Evolutionary conservation across 495 filamentous ascomycete species (phyloP).

Genomic region (Neurospora africana): DNA sequence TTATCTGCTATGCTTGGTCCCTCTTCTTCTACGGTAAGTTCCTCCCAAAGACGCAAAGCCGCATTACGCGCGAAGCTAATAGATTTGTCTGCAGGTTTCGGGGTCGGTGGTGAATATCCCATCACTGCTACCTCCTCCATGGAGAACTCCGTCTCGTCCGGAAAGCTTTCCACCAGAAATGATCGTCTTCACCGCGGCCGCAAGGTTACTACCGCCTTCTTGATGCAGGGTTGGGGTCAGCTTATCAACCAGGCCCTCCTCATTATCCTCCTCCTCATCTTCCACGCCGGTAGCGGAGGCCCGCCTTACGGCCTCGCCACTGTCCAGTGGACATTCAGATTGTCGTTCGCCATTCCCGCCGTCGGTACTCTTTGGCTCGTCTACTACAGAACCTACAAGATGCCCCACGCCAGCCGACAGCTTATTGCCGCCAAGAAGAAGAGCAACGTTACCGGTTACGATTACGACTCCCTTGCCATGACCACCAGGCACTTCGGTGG

Average conservation of each 20-base stretch:
- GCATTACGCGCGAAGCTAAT: neutral
- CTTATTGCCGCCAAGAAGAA: constrained; percentile 71
- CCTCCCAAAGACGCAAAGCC: neutral
- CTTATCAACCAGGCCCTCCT: constrained; percentile 81
- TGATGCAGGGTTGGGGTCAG: constrained; percentile 97
- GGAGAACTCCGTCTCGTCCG: constrained; percentile 78
- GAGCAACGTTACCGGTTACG: constrained; percentile 75
- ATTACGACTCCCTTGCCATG: constrained; percentile 63
- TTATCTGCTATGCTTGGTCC: constrained; percentile 85
- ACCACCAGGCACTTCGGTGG: constrained; percentile 71
- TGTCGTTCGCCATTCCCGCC: constrained; percentile 77
- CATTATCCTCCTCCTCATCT: constrained; percentile 68
- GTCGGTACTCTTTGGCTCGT: constrained; percentile 84
- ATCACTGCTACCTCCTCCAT: constrained; percentile 94
- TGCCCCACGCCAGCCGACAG: constrained; percentile 63
- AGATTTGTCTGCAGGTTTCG: constrained; percentile 40
- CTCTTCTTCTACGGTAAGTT: constrained; percentile 72
- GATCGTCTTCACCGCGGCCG: constrained; percentile 88
- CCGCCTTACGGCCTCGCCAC: constrained; percentile 61
- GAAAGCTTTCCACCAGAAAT: constrained; percentile 75
- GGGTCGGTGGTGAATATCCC: constrained; percentile 89
- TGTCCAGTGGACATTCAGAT: constrained; percentile 73
- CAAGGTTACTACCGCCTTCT: constrained; percentile 82
- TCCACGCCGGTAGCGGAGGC: constrained; percentile 63
- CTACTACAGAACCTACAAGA: constrained; percentile 84